Base-by-base conservation (phyloP, 208 protist genomes). In the Leptomonas seymouri region DNA sequence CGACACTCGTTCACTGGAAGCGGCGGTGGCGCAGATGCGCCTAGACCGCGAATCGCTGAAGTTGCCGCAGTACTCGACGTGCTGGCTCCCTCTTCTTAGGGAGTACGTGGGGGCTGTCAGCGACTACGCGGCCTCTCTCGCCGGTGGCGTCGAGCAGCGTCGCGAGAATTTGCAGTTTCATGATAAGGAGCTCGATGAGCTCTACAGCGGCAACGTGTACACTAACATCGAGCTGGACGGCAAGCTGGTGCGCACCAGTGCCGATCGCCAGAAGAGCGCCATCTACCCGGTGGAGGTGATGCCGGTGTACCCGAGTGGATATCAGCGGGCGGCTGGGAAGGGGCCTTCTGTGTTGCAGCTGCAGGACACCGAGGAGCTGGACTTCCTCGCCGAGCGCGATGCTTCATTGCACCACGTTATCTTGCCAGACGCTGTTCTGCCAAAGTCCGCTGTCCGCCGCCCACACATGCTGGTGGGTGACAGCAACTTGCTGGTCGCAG, bases 261-360 rank as follows among this genome's bases (percentile, higher is more conserved):
- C 59, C 7, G 78, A 85, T 21, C 71, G 71, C 8, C 57, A 66
- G 58, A 77, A 77, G 64, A 69, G 18, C 71, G 34, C 72, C 70
- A 78, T 94, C 28, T 94, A 84, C 70, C 89, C 89, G 14, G 86
- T 92, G 18, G 86, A 91, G 63, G 86, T 94, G 60, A 41, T 87
- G 45, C 89, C 89, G 7, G 75, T 94, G 27, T 94, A 77, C 70
- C 89, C 89, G 7, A 81, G 74, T 42, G 82, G 72, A 16, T 89
- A 86, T 61, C 49, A 80, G 25, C 34, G 39, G 42, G 79, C 75
- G 5, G 82, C 71, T 18, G 62, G 63, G 44, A 12, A 59, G 39
- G 78, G 60, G 2, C 21, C 79, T 44, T 59, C 49, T 9, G 67
- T 56, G 31, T 64, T 64, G 50, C 65, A 42, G 27, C 53, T 71